Conservation (phyloP, 495 filamentous ascomycete genomes). For the Hyaloscypha hepaticicola region DNA sequence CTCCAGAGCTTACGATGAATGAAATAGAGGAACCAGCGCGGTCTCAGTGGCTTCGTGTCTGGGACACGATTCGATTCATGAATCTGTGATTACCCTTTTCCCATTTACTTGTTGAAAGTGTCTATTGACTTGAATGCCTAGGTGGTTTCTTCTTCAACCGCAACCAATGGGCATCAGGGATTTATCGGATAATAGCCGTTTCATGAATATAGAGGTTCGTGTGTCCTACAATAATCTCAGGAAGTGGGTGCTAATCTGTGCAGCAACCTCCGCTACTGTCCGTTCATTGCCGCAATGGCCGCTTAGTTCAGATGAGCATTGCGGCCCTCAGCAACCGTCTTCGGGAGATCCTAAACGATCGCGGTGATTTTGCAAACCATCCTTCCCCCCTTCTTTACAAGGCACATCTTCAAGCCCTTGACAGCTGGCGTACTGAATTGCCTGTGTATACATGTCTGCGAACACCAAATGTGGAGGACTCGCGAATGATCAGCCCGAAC, state of each 20-base stretch:
- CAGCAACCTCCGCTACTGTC: not conserved
- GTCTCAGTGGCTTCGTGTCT: not conserved
- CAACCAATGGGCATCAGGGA: not conserved
- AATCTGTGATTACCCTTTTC: not conserved
- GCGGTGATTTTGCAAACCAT: not conserved
- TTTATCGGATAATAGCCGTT: not conserved
- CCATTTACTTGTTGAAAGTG: not conserved
- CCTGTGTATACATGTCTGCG: not conserved
- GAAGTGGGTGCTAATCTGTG: not conserved
- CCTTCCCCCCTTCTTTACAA: not conserved
- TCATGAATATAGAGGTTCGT: not conserved
- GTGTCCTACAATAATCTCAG: not conserved
- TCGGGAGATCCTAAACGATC: not conserved
- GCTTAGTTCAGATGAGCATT: slow-evolving; percentile 1
- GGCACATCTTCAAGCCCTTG: not conserved
- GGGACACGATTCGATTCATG: not conserved
- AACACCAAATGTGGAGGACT: not conserved
- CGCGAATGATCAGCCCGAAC: not conserved
- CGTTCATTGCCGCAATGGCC: not conserved
- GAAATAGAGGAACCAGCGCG: not conserved
- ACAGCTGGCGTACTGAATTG: not conserved
- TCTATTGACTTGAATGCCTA: not conserved
- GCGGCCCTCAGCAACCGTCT: not conserved
- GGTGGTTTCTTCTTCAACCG: slow-evolving; percentile 1
- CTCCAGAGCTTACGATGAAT: not conserved